Evolutionary conservation across 345 rosid genomes (phyloP), one percentile per base, ranked within the genome.

Genomic region (Populus davidiana): DNA sequence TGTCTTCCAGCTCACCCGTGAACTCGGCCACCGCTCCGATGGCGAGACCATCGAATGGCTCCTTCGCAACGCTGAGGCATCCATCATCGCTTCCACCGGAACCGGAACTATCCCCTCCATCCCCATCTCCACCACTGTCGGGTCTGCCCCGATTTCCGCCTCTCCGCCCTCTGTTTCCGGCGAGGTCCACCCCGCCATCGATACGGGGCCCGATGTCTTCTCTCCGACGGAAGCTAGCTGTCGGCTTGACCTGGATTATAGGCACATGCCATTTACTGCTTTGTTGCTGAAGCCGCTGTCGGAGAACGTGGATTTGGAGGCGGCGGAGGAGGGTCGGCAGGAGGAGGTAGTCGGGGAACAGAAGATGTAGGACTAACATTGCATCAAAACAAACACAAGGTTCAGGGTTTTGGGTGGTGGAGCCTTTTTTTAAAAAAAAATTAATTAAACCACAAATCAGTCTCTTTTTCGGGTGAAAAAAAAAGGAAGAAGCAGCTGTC

Each of bases 1-100:
- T 75, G 87, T 90, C 77, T 92, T 92, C 64, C 97, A 92, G 86
- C 83, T 89, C 25, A 92, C 94, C 69, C 86, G 90, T 49, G 94
- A 92, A 71, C 94, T 92, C 36, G 92, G 92, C 80, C 92, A 86
- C 80, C 86, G 88, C 23, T 85, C 94, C 9, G 90, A 90, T 67
- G 92, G 92, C 25, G 94, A 90, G 83, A 90, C 91, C 52, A 81
- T 90, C 11, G 87, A 87, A 75, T 91, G 94, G 91, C 91, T 91
- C n/a, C 91, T 89, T 74, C 86, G 77, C 13, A 83, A 85, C 56
- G 92, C 92, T 0, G 94, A 91, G 81, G 88, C 87, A 31, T 82
- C 90, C 66, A 89, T 91, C 56, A 78, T 86, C 14, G 90, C 88
- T 29, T 86, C 92, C 54, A 89, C 91, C 0, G 92, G 94, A 2